These are phyloP conservation scores for Plectranthus barbatus DNA, from an alignment of 257 asterid species.

Conservation along the genomic window DNA sequence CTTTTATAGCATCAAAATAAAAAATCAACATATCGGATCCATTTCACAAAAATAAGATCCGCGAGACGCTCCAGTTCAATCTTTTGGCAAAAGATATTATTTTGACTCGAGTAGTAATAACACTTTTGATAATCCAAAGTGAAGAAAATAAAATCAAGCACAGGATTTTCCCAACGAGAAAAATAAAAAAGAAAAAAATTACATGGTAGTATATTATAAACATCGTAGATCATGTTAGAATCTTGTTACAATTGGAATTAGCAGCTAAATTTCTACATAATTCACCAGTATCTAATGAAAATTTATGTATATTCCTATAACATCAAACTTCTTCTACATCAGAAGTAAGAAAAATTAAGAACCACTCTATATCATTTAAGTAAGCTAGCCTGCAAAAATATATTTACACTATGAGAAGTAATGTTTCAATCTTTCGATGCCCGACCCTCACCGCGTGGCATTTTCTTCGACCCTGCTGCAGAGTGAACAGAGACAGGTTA, in stretches of 20 bases:
- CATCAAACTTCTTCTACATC: neutral
- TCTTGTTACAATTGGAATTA: neutral
- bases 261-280: neutral
- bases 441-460: conserved; percentile 93
- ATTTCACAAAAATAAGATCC: too few relatives aligned
- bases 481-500: neutral
- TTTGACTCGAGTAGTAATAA: too few relatives aligned
- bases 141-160: too few relatives aligned
- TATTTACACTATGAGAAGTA: conserved; percentile 7
- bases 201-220: too few relatives aligned
- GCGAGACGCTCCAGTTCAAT: too few relatives aligned
- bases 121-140: too few relatives aligned
- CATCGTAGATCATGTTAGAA: too few relatives aligned
- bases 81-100: too few relatives aligned
- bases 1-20: too few relatives aligned
- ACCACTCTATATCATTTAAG: neutral
- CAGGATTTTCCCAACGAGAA: too few relatives aligned
- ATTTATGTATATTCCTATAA: neutral
- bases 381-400: neutral
- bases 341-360: neutral
- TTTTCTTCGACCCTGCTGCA: conserved; percentile 51
- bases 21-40: too few relatives aligned
- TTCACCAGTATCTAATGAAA: neutral
- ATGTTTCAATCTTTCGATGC: conserved; percentile 37
- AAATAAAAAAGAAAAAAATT: too few relatives aligned